A percentile compares a stretch with the other conserved stretches of the same genome.
phyloP scores from a whole-genome alignment of 352 stramenopile genomes.

The Globisporangium cylindrosporum region DNA sequence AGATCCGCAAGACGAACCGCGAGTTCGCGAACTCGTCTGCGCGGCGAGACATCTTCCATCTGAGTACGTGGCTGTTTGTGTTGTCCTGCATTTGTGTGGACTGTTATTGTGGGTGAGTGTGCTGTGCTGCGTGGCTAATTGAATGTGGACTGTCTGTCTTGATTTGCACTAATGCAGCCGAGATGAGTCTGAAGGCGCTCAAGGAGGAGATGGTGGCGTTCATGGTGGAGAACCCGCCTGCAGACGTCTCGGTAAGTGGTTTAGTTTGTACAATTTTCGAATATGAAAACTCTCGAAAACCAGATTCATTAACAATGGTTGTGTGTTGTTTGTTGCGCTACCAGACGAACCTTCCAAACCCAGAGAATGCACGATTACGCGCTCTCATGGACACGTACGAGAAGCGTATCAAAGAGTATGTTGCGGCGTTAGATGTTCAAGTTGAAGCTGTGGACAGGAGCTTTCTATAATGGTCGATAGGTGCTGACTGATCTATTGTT shows the following conservation, averaged over 20 bases:
- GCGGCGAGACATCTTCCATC: conserved; percentile 56
- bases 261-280: background rate
- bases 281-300: background rate
- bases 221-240: conserved; percentile 44
- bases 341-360: conserved; percentile 48
- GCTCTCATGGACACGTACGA: conserved; percentile 48
- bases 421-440: background rate
- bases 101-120: background rate
- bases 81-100: background rate
- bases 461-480: background rate
- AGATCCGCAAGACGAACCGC: conserved; percentile 64
- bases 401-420: conserved; percentile 38
- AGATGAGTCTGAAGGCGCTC: conserved; percentile 62
- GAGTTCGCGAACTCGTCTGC: conserved; percentile 62
- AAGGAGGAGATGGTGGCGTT: conserved; percentile 64
- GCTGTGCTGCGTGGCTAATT: background rate
- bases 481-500: background rate
- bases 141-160: background rate
- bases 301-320: background rate
- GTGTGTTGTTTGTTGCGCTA: background rate
- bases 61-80: conserved; percentile 36
- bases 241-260: conserved; percentile 36
- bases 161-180: conserved; percentile 21
- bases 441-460: background rate
- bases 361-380: conserved; percentile 59